These are phyloP conservation scores for Acephala macrosclerotiorum DNA, from an alignment of 2,329 filamentous ascomycete species.

Conservation along the genomic window DNA sequence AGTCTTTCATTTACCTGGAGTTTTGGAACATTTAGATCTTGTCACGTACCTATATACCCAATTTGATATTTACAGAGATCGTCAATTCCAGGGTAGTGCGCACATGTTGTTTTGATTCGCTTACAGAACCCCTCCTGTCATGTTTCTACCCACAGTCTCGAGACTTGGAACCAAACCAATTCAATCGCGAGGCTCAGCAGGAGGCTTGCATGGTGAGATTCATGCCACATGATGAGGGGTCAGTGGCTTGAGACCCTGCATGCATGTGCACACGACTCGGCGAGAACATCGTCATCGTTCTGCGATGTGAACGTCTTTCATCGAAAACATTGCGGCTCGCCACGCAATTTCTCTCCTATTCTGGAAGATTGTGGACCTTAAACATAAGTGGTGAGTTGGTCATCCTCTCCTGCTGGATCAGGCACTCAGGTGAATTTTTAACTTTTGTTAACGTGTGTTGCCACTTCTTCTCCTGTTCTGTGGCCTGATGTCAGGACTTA, in stretches of 20 bases:
- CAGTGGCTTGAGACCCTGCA: neutral
- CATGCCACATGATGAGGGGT: neutral
- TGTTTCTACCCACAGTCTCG: neutral
- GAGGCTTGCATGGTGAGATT: neutral
- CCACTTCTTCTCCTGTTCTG: too few species aligned
- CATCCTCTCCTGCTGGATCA: too few species aligned
- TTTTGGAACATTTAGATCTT: neutral
- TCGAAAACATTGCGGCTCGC: too few species aligned
- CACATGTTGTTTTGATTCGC: constrained; percentile 9
- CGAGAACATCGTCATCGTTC: neutral
- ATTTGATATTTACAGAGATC: neutral
- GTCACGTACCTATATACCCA: neutral
- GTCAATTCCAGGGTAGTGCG: constrained; percentile 1
- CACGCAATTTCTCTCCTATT: too few species aligned
- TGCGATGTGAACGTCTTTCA: neutral
- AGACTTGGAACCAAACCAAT: neutral
- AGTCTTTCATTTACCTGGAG: neutral
- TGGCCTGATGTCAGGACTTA: too few species aligned
- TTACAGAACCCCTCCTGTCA: neutral
- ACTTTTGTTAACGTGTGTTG: too few species aligned
- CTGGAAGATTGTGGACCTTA: too few species aligned
- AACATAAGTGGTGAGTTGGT: too few species aligned
- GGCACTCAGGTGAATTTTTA: too few species aligned
- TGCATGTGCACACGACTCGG: neutral
- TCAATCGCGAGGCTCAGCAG: neutral